A percentile compares a stretch with the other conserved stretches of the same genome.
Evolutionary conservation across 2,329 filamentous ascomycete genomes (phyloP).

Genomic region (Epichloe scottii): DNA sequence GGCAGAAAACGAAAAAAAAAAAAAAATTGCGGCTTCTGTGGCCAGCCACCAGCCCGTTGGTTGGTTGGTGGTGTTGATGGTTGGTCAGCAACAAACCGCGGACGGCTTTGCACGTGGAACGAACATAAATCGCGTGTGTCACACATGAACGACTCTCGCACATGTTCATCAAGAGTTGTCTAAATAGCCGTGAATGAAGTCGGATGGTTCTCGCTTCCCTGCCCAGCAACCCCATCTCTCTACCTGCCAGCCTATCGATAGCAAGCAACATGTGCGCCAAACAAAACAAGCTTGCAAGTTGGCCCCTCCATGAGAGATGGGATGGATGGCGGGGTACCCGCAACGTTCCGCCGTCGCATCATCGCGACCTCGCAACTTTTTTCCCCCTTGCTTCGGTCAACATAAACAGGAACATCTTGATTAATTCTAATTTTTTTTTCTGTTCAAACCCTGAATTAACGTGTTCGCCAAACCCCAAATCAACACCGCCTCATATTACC

Average conservation of each 20-base stretch:
- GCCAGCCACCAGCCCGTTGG: background rate
- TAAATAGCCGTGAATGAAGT: too few relatives aligned
- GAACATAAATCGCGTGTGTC: background rate
- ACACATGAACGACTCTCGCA: too few relatives aligned
- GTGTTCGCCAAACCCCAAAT: background rate
- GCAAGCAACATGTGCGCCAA: background rate
- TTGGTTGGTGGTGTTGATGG: background rate
- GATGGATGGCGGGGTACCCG: background rate
- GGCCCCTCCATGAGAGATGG: background rate
- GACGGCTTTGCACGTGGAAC: background rate
- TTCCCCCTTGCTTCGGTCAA: background rate
- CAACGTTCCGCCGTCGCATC: background rate
- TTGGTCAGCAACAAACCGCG: background rate
- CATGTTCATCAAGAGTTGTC: too few relatives aligned
- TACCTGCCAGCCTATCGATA: background rate
- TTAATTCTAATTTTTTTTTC: too few relatives aligned
- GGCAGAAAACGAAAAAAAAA: conserved; percentile 5
- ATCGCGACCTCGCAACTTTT: background rate
- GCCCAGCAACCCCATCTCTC: too few relatives aligned
- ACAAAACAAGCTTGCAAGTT: background rate
- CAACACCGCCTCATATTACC: background rate
- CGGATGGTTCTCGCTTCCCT: too few relatives aligned
- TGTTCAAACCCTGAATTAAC: too few relatives aligned
- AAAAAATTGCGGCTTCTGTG: background rate
- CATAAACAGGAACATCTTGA: too few relatives aligned